Percentiles rank a stretch among this genome's conserved stretches.
phyloP scores from a whole-genome alignment of 2,329 filamentous ascomycete species.

The Samsoniella hepiali region DNA sequence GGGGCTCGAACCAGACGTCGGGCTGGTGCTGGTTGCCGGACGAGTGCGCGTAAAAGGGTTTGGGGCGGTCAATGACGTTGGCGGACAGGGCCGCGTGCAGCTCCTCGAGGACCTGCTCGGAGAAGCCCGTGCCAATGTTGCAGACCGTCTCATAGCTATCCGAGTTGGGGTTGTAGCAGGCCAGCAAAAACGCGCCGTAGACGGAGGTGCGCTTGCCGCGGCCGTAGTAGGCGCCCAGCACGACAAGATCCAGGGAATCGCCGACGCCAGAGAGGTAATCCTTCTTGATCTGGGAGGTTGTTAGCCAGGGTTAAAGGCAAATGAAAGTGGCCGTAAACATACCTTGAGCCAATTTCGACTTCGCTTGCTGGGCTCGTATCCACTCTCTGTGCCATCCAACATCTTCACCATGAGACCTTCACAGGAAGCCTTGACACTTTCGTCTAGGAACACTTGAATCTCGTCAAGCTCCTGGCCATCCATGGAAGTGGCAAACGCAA shows the following conservation, averaged over 20 bases:
- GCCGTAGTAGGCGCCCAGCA: conserved; percentile 89
- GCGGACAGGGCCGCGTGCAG: conserved; percentile 72
- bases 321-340: conserved; percentile 25
- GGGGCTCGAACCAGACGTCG: conserved; percentile 97
- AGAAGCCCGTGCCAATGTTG: conserved; percentile 98
- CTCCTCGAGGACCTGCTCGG: conserved; percentile 87
- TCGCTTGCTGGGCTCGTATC: conserved; percentile 93
- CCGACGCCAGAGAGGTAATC: conserved; percentile 93
- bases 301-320: conserved; percentile 23
- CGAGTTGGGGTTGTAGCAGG: conserved; percentile 78
- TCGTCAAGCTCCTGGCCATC: conserved; percentile 87
- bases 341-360: conserved; percentile 98
- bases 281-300: conserved; percentile 73
- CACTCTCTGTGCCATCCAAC: conserved; percentile 87
- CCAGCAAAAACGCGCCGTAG: conserved; percentile 92
- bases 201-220: conserved; percentile 93
- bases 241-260: conserved; percentile 93
- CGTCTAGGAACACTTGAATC: conserved; percentile 88
- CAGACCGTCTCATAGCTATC: conserved; percentile 93
- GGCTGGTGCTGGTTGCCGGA: conserved; percentile 85
- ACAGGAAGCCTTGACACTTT: conserved; percentile 91
- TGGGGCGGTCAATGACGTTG: conserved; percentile 81
- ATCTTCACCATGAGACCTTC: conserved; percentile 99
- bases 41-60: conserved; percentile 91
- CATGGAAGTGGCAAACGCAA: conserved; percentile 82